Conservation (phyloP, 2,329 filamentous ascomycete species). For the Trichophyton simii region DNA sequence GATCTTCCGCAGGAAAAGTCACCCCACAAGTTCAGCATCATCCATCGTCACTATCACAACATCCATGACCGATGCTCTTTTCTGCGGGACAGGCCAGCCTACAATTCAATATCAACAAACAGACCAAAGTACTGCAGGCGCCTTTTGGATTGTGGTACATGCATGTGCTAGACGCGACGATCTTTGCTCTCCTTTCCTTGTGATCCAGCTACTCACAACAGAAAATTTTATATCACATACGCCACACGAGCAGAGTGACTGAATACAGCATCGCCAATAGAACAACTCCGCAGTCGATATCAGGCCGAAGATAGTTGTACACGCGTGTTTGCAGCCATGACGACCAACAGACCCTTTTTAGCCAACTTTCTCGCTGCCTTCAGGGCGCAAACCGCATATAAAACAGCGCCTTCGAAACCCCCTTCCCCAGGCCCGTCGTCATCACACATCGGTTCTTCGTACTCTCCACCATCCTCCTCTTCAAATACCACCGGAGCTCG, state of each 20-base stretch:
- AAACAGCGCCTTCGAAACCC: slow-evolving; percentile 34
- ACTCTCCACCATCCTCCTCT: slow-evolving; percentile 22
- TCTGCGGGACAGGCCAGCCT: background rate
- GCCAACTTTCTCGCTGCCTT: slow-evolving; percentile 57
- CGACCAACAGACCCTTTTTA: slow-evolving; percentile 54
- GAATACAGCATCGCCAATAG: background rate
- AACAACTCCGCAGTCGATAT: background rate
- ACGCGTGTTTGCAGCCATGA: slow-evolving; percentile 34
- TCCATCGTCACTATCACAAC: background rate
- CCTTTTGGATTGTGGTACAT: background rate
- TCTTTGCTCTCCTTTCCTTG: background rate
- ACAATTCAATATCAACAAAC: background rate
- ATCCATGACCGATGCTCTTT: background rate
- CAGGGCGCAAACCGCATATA: slow-evolving; percentile 50
- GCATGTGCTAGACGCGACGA: background rate
- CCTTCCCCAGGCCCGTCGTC: slow-evolving; percentile 22
- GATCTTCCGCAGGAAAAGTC: background rate
- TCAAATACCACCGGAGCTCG: slow-evolving; percentile 33
- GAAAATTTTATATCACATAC: background rate
- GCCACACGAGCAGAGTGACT: background rate
- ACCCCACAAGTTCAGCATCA: background rate
- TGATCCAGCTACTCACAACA: background rate
- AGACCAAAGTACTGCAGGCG: background rate
- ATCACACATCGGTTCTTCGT: slow-evolving; percentile 24
- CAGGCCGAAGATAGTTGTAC: background rate